Base-by-base conservation (phyloP, 345 rosid genomes). In the Ceriops tagal region DNA sequence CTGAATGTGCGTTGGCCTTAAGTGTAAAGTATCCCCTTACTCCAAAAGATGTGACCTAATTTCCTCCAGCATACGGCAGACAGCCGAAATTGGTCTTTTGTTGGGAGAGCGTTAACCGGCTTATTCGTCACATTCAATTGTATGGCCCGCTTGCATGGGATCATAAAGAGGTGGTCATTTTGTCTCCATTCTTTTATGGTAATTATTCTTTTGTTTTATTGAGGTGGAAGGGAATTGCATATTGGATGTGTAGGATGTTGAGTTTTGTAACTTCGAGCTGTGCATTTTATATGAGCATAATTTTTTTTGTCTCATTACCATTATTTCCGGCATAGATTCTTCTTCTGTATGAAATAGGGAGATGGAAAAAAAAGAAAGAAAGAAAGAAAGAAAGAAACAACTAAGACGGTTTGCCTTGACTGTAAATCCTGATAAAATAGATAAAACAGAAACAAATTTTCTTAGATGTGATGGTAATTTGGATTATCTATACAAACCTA, bases 101-200 rank as follows among this genome's bases (percentile, higher is more conserved):
- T 64, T 18, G 30, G 79, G 71, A 76, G 77, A 69, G 71, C 58
- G 65, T 61, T 27, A 64, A 37, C 13, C 19, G 5, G 18, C 16
- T 22, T n/a, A 10, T 22, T 56, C 18, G 28, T 24, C 6, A 0
- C 27, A 27, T 56, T 51, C 6, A 61, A 59, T 68, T 55, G 4
- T 49, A 52, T 30, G 62, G 62, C 71, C 77, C 37, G 21, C 62
- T 57, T 65, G 62, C 71, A 21, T 59, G 56, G 53, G 53, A 62
- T 49, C 18, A 13, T 43, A 70, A 55, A 43, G 61, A 52, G 60
- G 64, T 71, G 58, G 27, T 9, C 56, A 79, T 69, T 39, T 78
- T 65, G 72, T 74, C 70, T 65, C 63, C 39, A 79, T 79, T 77
- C 80, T 67, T 81, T 77, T n/a, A 11, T 21, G 4, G 26, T 22